phyloP scores from a whole-genome alignment of 2,329 filamentous ascomycete species.

The Cladophialophora carrionii region DNA sequence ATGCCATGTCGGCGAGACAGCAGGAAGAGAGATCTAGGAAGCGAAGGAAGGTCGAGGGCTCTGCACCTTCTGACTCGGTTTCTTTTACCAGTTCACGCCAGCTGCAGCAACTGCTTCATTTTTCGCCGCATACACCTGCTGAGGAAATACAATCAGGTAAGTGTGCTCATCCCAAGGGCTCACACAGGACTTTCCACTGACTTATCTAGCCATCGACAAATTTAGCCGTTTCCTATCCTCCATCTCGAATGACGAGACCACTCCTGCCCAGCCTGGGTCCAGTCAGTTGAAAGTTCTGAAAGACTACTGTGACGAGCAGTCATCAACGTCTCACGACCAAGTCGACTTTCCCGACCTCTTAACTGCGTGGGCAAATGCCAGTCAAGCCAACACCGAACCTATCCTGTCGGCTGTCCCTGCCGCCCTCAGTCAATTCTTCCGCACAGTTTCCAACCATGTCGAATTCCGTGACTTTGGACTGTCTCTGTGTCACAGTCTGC shows the following conservation, averaged over 20 bases:
- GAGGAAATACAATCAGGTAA: conserved; percentile 63
- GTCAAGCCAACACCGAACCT: conserved; percentile 76
- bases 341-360: conserved; percentile 74
- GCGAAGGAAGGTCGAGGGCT: conserved; percentile 47
- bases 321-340: conserved; percentile 58
- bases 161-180: conserved; percentile 46
- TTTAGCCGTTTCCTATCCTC: conserved; percentile 52
- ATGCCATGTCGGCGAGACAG: not conserved
- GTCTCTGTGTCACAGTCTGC: conserved; percentile 76
- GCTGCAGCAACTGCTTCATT: conserved; percentile 65
- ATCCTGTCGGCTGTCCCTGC: conserved; percentile 80
- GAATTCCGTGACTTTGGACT: conserved; percentile 76
- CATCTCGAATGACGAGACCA: conserved; percentile 45
- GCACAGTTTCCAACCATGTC: conserved; percentile 72
- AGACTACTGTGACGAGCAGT: conserved; percentile 58
- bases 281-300: conserved; percentile 51
- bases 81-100: conserved; percentile 60
- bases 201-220: conserved; percentile 45
- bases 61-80: conserved; percentile 13
- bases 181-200: not conserved
- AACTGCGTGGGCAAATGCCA: conserved; percentile 84
- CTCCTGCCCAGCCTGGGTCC: conserved; percentile 41
- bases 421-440: conserved; percentile 78
- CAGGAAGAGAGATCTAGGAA: conserved; percentile 39
- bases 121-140: conserved; percentile 64